Evolutionary conservation across 495 filamentous ascomycete species (phyloP).

Genomic region (Hypoxylon perforatum): DNA sequence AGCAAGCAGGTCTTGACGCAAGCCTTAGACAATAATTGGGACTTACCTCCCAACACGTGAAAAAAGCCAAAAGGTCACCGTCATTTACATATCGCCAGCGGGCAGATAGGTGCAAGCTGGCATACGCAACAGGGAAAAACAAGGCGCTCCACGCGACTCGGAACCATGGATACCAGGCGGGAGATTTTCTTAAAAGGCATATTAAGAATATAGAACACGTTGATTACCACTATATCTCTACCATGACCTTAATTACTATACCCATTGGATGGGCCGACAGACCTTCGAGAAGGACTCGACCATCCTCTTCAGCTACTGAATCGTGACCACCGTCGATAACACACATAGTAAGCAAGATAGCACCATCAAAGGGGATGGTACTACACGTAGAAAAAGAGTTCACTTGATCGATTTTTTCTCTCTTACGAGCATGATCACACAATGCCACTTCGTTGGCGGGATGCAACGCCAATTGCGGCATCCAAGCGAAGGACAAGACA

Average conservation of each 20-base stretch:
- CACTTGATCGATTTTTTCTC: neutral
- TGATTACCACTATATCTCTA: neutral
- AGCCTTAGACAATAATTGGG: neutral
- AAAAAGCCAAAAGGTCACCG: constrained; percentile 11
- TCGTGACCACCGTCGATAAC: constrained; percentile 8
- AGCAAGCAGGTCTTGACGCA: constrained; percentile 9
- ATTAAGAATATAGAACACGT: constrained; percentile 2
- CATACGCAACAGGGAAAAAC: constrained; percentile 22
- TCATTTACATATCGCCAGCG: constrained; percentile 25
- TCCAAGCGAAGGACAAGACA: neutral
- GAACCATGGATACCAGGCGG: constrained; percentile 23
- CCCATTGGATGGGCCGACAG: constrained; percentile 3
- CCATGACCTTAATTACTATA: constrained; percentile 28
- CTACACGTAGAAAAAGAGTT: neutral
- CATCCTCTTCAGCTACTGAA: neutral
- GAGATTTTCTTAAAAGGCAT: constrained; percentile 11
- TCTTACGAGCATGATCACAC: neutral
- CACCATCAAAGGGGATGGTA: neutral
- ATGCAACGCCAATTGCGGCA: neutral
- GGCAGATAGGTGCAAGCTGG: constrained; percentile 30
- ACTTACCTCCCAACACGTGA: constrained; percentile 23
- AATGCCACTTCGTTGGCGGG: constrained; percentile 9
- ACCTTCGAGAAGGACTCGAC: constrained; percentile 5
- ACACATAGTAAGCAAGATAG: constrained; percentile 34
- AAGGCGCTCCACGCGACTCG: constrained; percentile 2